A percentile compares a stretch with the other conserved stretches of the same genome.
Evolutionary conservation across 345 rosid genomes (phyloP).

Genomic region (Citrus cavaleriei): DNA sequence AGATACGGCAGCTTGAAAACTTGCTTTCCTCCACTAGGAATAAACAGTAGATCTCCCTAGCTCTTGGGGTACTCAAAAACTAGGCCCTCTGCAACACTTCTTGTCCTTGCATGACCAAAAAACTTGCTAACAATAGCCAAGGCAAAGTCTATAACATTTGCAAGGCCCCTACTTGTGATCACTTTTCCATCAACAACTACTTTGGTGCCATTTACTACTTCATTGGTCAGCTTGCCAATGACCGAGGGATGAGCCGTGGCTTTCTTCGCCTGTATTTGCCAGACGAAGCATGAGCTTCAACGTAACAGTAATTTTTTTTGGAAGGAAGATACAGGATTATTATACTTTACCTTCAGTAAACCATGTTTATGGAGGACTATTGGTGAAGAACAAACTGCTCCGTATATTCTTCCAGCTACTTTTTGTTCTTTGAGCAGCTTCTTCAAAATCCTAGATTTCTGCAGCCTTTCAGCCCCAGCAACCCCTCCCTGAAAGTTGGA

Average conservation of each 20-base stretch:
- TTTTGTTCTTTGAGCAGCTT: constrained; percentile 78
- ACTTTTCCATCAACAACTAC: constrained; percentile 85
- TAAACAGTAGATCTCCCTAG: constrained; percentile 12
- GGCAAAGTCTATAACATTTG: constrained; percentile 60
- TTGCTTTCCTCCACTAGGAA: background rate
- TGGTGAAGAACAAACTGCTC: constrained; percentile 71
- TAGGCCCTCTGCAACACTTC: constrained; percentile 86
- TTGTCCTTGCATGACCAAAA: constrained; percentile 80
- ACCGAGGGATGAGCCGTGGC: constrained; percentile 52
- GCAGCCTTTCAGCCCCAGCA: constrained; percentile 55
- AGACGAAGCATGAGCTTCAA: constrained; percentile 7
- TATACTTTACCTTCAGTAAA: constrained; percentile 53
- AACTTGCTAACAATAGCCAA: constrained; percentile 71
- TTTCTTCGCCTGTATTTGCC: constrained; percentile 52
- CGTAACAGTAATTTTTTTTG: background rate
- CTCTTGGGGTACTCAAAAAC: constrained; percentile 67
- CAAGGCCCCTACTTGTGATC: constrained; percentile 76
- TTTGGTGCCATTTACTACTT: constrained; percentile 44
- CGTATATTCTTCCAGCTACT: constrained; percentile 55
- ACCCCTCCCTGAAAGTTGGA: constrained; percentile 58
- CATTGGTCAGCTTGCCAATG: constrained; percentile 22
- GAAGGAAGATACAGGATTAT: background rate
- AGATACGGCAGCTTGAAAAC: constrained; percentile 3
- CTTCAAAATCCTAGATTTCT: constrained; percentile 68
- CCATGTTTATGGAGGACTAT: constrained; percentile 59